Conservation (phyloP, 2,329 filamentous ascomycete genomes). For the Penicillium brasilianum region DNA sequence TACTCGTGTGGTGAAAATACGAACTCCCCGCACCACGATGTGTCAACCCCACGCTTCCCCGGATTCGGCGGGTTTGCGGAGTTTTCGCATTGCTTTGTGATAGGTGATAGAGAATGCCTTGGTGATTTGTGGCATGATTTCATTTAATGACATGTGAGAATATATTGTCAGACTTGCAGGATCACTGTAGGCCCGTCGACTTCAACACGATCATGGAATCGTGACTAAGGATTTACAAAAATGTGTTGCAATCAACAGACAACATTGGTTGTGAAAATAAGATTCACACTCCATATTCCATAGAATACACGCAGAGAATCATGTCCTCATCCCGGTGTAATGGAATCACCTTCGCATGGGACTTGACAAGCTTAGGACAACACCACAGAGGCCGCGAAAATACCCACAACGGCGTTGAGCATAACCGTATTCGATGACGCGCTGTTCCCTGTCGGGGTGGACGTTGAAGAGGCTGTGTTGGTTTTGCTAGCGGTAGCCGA, state of each 20-base stretch:
- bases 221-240: not conserved
- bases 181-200: not conserved
- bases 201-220: not conserved
- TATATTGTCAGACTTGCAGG: not conserved
- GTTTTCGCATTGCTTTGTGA: not conserved
- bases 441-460: constrained; percentile 1
- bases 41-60: not conserved
- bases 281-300: not conserved
- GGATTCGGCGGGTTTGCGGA: not conserved
- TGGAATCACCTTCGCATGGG: not conserved
- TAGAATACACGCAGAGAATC: not conserved
- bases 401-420: not conserved
- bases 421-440: not conserved
- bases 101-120: not conserved
- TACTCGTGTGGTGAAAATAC: not conserved
- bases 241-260: not conserved
- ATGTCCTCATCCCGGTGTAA: no score
- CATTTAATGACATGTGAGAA: not conserved
- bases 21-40: not conserved
- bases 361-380: not conserved
- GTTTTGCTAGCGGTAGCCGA: not conserved
- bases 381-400: not conserved
- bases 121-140: not conserved
- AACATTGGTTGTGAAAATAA: not conserved
- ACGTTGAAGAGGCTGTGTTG: not conserved